These are phyloP conservation scores for Phialophora chinensis DNA, from an alignment of 2,329 filamentous ascomycete species.

Conservation along the genomic window DNA sequence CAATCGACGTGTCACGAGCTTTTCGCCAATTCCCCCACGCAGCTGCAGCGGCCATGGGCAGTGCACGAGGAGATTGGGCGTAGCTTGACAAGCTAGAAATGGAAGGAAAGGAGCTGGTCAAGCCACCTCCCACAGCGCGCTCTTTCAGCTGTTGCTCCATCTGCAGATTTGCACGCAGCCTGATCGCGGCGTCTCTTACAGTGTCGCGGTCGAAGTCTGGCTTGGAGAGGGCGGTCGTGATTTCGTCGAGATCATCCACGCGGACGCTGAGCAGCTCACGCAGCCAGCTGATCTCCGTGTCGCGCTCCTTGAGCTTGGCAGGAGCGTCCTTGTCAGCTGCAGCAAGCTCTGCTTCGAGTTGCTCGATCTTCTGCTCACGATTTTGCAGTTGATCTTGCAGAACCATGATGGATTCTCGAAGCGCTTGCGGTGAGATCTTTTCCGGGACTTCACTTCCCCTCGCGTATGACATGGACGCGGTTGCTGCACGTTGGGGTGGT, in stretches of 20 bases:
- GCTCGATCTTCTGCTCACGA: conserved; percentile 87
- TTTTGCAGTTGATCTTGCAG: conserved; percentile 96
- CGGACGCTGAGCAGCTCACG: conserved; percentile 90
- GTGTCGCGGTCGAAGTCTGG: conserved; percentile 77
- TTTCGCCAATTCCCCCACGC: conserved; percentile 97
- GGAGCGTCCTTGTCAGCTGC: conserved; percentile 77
- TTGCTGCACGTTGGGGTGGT: conserved; percentile 50
- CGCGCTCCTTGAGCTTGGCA: conserved; percentile 83
- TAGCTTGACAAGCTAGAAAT: conserved; percentile 78
- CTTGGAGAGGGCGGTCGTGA: conserved; percentile 78
- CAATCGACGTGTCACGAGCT: conserved; percentile 61
- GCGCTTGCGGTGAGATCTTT: conserved; percentile 90
- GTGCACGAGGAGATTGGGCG: conserved; percentile 74
- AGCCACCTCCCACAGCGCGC: conserved; percentile 72
- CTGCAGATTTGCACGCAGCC: conserved; percentile 89
- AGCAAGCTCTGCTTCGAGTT: conserved; percentile 74
- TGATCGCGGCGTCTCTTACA: conserved; percentile 88
- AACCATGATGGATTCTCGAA: conserved; percentile 94
- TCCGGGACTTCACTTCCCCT: conserved; percentile 66
- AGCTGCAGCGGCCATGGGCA: conserved; percentile 87
- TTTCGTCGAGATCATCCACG: conserved; percentile 88
- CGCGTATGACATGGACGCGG: conserved; percentile 55
- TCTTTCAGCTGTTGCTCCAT: conserved; percentile 98
- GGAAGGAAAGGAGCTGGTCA: conserved; percentile 70
- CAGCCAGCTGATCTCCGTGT: conserved; percentile 93